phyloP scores from a whole-genome alignment of 1,284 basidiomycete genomes.

The Cutaneotrichosporon cutaneum region DNA sequence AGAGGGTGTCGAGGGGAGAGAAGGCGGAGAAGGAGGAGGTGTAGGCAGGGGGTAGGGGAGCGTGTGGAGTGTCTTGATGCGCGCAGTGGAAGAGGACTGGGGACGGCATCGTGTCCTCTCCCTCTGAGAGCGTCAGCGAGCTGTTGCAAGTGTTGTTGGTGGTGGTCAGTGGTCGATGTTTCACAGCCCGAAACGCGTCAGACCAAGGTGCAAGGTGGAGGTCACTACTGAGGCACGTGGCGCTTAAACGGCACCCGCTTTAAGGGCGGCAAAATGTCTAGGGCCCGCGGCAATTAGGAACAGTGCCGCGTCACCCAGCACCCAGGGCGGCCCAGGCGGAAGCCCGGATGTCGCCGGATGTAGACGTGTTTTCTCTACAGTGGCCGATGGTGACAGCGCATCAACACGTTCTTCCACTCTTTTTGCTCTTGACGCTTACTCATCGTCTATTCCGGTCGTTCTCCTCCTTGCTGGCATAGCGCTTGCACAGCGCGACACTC shows the following conservation, averaged over 20 bases:
- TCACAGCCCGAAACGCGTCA: neutral
- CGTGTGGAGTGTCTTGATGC: conserved; percentile 54
- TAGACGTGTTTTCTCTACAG: neutral
- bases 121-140: neutral
- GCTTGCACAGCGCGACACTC: neutral
- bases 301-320: neutral
- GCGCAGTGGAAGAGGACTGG: conserved; percentile 49
- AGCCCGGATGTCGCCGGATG: neutral
- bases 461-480: neutral
- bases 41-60: conserved; percentile 62
- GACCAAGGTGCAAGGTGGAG: neutral
- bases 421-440: neutral
- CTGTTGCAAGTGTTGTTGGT: neutral
- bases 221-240: neutral
- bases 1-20: conserved; percentile 78
- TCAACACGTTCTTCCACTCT: conserved; percentile 3
- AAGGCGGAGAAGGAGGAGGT: conserved; percentile 73
- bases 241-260: neutral
- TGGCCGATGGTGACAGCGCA: neutral
- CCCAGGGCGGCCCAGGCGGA: neutral
- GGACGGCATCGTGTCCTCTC: neutral
- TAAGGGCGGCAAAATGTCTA: neutral
- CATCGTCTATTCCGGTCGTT: neutral
- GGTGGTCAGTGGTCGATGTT: neutral
- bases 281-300: neutral